Base-by-base conservation (phyloP, 192 early-diverging fungal genomes). In the Polychytrium aggregatum region DNA sequence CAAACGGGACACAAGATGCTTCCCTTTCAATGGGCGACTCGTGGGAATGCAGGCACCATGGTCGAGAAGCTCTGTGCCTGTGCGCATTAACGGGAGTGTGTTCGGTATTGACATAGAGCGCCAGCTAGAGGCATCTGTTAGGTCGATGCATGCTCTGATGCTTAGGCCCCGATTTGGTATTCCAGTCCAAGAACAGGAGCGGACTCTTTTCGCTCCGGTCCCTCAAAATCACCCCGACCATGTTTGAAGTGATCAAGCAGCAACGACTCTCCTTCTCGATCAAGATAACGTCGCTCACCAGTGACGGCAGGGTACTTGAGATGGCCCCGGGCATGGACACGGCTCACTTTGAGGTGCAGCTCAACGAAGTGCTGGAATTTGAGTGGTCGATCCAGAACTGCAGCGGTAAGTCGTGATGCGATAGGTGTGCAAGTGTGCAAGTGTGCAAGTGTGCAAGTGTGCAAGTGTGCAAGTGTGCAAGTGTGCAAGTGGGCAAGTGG, bases 251-350 rank as follows among this genome's bases (percentile, higher is more conserved):
- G 13, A 52, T 85, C 33, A 66, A 70, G 42, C 70, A 74, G 51
- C 72, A 82, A 46, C 76, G 82, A 41, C 64, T 86, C 17, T 64
- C 64, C 8, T 78, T 83, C 48, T 52, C 66, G 35, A 64, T 84
- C 22, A 17, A 39, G 33, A 53, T 60, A 17, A 17, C 27, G 46
- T n/a, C 24, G 1, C 30, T 34, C 14, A 44, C 0, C 21, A 29
- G 16, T 10, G 47, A 31, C 41, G 25, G 31, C 18, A 27, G 24
- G 35, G 37, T 16, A 10, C 10, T 9, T 14, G 26, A 24, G 21
- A 33, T 16, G 17, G 26, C n/a, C n/a, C 33, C 11, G 8, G 8
- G 25, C 20, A 18, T 43, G 46, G 17, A 6, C n/a, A 39, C 33
- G 31, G 36, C 1, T 17, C 38, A 22, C 8, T 52, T 27, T 24